A percentile compares a stretch with the other conserved stretches of the same genome.
Conservation (phyloP, 176 grass and related monocot species). For the Aegilops sharonensis region DNA sequence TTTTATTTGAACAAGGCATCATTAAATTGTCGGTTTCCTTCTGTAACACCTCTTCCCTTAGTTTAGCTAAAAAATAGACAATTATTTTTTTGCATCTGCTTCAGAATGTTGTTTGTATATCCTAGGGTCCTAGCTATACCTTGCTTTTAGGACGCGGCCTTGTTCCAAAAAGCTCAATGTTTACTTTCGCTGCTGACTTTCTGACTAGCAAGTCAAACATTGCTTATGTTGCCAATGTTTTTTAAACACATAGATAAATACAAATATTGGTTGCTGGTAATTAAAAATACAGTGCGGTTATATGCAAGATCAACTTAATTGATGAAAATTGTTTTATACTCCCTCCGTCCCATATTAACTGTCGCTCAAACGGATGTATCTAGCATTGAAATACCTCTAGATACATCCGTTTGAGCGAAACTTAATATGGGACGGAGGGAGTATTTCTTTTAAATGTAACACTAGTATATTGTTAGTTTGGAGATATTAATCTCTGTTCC, state of each 20-base stretch:
- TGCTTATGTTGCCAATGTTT: not conserved
- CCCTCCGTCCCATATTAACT: too few relatives aligned
- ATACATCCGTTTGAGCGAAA: too few relatives aligned
- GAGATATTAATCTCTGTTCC: constrained; percentile 4
- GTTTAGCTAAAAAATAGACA: constrained; percentile 12
- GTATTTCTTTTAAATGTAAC: not conserved
- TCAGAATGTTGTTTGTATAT: not conserved
- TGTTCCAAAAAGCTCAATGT: not conserved
- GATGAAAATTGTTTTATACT: not conserved
- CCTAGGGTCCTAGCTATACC: not conserved
- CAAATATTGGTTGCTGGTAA: not conserved
- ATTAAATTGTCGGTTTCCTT: not conserved
- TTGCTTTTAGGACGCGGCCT: not conserved
- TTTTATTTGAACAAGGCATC: not conserved
- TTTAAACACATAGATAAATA: not conserved
- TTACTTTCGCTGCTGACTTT: not conserved
- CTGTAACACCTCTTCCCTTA: not conserved
- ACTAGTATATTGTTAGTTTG: not conserved
- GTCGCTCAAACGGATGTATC: too few relatives aligned
- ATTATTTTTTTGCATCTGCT: not conserved
- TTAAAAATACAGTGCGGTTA: not conserved
- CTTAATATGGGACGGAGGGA: too few relatives aligned
- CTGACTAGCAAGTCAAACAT: constrained; percentile 3
- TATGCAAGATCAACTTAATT: not conserved
- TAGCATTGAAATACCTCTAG: too few relatives aligned